These are phyloP conservation scores for Puya raimondii DNA, from an alignment of 176 grass and related monocot species.

Conservation along the genomic window DNA sequence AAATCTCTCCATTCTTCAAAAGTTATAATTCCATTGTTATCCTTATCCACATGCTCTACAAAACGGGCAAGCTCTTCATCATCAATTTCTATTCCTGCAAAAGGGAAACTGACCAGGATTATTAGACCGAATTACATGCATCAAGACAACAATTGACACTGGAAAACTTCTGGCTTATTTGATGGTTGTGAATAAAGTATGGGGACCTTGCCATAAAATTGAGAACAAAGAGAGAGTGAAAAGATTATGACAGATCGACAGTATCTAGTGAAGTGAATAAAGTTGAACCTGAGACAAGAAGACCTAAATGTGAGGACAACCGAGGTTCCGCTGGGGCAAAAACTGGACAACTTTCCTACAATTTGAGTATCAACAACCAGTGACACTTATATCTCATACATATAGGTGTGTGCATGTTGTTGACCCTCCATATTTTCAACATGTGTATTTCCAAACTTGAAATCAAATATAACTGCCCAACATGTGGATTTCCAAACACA, in stretches of 20 bases:
- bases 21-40: constrained; percentile 89
- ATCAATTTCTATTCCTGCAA: constrained; percentile 80
- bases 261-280: neutral
- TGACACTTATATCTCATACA: neutral
- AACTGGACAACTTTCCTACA: neutral
- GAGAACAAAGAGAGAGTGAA: neutral
- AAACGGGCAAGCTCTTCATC: constrained; percentile 75
- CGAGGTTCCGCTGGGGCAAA: neutral
- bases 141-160: neutral
- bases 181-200: no score
- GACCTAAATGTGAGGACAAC: neutral
- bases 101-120: constrained; percentile 25
- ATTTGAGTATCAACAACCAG: neutral
- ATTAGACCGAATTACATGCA: constrained; percentile 14
- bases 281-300: neutral
- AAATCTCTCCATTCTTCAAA: constrained; percentile 98
- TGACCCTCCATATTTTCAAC: neutral
- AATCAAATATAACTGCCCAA: neutral
- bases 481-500: neutral
- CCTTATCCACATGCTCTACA: constrained; percentile 89
- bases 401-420: neutral
- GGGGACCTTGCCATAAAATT: neutral
- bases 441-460: neutral
- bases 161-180: neutral
- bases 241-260: neutral